Percentiles rank a stretch among this genome's conserved stretches.
Conservation (phyloP, 169 alveolate genomes). For the Eimeria mitis region DNA sequence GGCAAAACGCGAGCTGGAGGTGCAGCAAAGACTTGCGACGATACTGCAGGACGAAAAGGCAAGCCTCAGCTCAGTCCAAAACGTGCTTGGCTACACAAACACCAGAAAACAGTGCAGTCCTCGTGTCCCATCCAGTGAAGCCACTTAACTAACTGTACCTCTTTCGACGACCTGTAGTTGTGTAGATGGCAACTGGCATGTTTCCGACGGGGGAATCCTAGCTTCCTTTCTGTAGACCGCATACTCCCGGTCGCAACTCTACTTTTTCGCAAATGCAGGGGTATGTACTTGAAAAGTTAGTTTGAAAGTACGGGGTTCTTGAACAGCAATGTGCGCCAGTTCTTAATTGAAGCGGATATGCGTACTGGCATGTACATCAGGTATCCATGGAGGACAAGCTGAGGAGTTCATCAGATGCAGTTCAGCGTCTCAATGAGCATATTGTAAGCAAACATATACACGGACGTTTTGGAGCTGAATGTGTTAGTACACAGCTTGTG, state of each 20-base stretch:
- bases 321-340: no score
- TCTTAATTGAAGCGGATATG: not conserved
- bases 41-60: slow-evolving; percentile 70
- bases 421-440: slow-evolving; percentile 58
- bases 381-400: slow-evolving; percentile 69
- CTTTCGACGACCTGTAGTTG: not conserved
- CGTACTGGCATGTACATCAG: not conserved
- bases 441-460: slow-evolving; percentile 7
- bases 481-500: not conserved
- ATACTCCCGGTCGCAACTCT: not conserved
- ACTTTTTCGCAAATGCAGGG: not conserved
- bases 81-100: not conserved
- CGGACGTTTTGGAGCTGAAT: not conserved
- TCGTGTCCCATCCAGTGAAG: not conserved
- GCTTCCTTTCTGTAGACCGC: not conserved
- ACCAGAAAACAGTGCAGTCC: not conserved
- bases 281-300: not conserved
- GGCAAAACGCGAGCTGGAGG: slow-evolving; percentile 32
- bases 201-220: not conserved
- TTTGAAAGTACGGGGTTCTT: not conserved
- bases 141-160: not conserved
- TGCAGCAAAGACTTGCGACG: slow-evolving; percentile 44
- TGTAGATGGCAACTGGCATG: not conserved
- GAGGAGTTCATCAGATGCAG: slow-evolving; percentile 31
- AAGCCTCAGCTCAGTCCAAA: not conserved